Percentiles rank a stretch among this genome's conserved stretches.
phyloP scores from a whole-genome alignment of 805 yeast species.

The Schwanniomyces occidentalis region DNA sequence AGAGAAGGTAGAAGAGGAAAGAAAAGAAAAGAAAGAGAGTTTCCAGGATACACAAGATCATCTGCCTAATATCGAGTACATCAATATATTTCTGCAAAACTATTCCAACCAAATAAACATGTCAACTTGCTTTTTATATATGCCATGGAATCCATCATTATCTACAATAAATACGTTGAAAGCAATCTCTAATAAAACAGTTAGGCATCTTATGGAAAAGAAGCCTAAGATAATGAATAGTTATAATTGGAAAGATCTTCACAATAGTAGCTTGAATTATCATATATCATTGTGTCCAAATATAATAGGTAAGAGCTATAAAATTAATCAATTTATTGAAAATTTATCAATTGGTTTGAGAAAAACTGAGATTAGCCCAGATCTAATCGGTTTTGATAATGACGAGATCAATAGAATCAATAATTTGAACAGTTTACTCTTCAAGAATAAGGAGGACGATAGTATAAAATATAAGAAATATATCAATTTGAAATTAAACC shows the following conservation, averaged over 20 bases:
- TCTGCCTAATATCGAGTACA: not conserved
- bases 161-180: constrained; percentile 10
- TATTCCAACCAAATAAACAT: constrained; percentile 9
- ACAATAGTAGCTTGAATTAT: constrained; percentile 9
- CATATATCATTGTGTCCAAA: constrained; percentile 14
- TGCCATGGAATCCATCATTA: constrained; percentile 16
- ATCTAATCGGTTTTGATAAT: constrained; percentile 6
- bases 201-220: constrained; percentile 6
- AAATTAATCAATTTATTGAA: constrained; percentile 9
- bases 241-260: constrained; percentile 12
- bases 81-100: constrained; percentile 15
- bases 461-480: constrained; percentile 5
- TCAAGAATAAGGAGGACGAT: constrained; percentile 2
- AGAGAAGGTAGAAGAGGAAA: not conserved
- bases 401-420: constrained; percentile 7
- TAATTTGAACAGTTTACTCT: constrained; percentile 7
- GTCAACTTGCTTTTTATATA: constrained; percentile 10
- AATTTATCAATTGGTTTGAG: constrained; percentile 7
- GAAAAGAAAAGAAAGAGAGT: not conserved
- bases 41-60: not conserved
- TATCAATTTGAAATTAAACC: constrained; percentile 6
- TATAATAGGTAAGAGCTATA: constrained; percentile 9
- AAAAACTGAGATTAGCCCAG: constrained; percentile 2
- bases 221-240: constrained; percentile 5
- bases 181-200: constrained; percentile 6